phyloP scores from a whole-genome alignment of 1,284 basidiomycete species.

The Pisolithus thermaeus region DNA sequence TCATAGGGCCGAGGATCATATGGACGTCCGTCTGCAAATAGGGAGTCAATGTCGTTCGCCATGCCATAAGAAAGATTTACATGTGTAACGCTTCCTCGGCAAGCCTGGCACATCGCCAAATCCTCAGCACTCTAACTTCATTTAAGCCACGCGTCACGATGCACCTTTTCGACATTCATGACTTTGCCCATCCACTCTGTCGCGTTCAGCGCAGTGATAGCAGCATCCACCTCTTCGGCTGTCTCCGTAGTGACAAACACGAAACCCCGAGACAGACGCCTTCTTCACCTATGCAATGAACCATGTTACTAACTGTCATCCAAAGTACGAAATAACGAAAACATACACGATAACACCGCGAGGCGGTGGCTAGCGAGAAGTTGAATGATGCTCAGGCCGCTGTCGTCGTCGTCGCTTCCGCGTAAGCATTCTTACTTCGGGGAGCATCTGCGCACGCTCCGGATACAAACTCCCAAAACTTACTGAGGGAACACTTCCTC shows the following conservation, averaged over 20 bases:
- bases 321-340: neutral
- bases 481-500: neutral
- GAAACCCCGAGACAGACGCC: constrained; percentile 89
- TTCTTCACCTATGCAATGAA: constrained; percentile 60
- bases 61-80: constrained; percentile 30
- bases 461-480: neutral
- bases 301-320: neutral
- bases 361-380: no score
- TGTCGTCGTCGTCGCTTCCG: neutral
- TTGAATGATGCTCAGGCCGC: neutral
- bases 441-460: neutral
- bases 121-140: neutral
- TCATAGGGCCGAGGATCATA: constrained; percentile 81
- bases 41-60: constrained; percentile 6
- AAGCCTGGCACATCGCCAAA: constrained; percentile 53
- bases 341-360: constrained; percentile 78
- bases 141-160: constrained; percentile 4
- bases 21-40: constrained; percentile 54
- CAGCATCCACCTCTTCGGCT: constrained; percentile 83
- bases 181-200: constrained; percentile 84
- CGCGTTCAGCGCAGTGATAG: constrained; percentile 77
- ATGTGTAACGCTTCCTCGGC: constrained; percentile 75
- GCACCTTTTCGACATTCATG: constrained; percentile 83
- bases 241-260: constrained; percentile 96
- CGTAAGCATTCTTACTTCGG: neutral